These are phyloP conservation scores for Fusarium torulosum DNA, from an alignment of 2,329 filamentous ascomycete species.

Conservation along the genomic window DNA sequence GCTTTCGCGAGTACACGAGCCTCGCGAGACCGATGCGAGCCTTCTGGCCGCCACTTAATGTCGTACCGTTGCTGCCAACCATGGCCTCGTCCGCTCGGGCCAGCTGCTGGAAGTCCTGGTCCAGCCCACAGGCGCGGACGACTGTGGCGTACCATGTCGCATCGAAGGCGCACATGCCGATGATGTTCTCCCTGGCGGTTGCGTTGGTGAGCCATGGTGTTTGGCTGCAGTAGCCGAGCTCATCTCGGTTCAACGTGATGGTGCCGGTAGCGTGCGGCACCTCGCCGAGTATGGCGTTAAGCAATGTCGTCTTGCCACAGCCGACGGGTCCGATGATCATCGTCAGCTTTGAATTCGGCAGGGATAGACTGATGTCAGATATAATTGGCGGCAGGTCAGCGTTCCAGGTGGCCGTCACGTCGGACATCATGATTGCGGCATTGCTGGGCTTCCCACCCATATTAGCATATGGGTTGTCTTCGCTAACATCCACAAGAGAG, in stretches of 20 bases:
- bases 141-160: conserved; percentile 50
- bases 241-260: conserved; percentile 9
- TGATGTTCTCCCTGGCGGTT: conserved; percentile 56
- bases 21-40: conserved; percentile 16
- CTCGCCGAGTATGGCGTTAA: conserved; percentile 11
- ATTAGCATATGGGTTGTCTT: conserved; percentile 8
- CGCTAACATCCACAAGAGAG: conserved; percentile 5
- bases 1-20: conserved; percentile 7
- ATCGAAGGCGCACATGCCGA: conserved; percentile 50
- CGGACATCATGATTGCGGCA: conserved; percentile 11
- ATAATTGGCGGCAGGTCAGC: conserved; percentile 8
- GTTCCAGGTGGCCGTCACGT: conserved; percentile 12
- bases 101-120: conserved; percentile 13
- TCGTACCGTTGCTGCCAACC: conserved; percentile 11
- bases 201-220: conserved; percentile 58
- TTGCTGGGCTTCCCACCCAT: conserved; percentile 5
- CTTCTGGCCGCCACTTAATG: conserved; percentile 16
- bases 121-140: conserved; percentile 2
- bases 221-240: conserved; percentile 56
- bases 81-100: conserved; percentile 5
- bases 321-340: conserved; percentile 12
- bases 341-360: conserved; percentile 12
- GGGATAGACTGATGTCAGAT: conserved; percentile 9
- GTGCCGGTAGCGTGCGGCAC: conserved; percentile 9
- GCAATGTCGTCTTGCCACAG: conserved; percentile 16